Evolutionary conservation across 2,329 filamentous ascomycete species (phyloP).

Genomic region (Cadophora sp.): DNA sequence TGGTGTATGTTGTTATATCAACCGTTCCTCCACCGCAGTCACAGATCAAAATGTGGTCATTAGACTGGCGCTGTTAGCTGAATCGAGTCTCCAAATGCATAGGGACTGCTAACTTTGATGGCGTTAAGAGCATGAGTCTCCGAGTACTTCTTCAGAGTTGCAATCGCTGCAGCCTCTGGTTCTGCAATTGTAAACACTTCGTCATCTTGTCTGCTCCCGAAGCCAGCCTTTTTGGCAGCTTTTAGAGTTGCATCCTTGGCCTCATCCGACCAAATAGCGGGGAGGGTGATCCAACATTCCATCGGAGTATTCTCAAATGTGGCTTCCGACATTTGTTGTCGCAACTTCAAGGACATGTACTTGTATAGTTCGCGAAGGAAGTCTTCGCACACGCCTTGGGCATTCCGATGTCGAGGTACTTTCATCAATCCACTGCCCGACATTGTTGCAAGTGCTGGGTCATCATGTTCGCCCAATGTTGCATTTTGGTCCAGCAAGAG

Average conservation of each 20-base stretch:
- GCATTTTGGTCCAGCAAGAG: background rate
- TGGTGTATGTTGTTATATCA: conserved; percentile 38
- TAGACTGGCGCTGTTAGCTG: conserved; percentile 24
- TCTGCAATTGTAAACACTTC: conserved; percentile 38
- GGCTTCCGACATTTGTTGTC: background rate
- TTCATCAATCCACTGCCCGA: conserved; percentile 21
- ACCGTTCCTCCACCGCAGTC: conserved; percentile 40
- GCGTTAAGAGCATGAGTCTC: background rate
- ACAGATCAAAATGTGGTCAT: conserved; percentile 36
- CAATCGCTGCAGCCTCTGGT: conserved; percentile 39
- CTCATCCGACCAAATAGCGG: background rate
- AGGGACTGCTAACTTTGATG: background rate
- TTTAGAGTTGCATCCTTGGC: background rate
- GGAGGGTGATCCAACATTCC: background rate
- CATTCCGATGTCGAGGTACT: conserved; percentile 30
- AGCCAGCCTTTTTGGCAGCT: background rate
- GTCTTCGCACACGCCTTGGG: conserved; percentile 35
- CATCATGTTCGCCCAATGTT: background rate
- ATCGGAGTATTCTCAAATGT: background rate
- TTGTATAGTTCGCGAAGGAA: conserved; percentile 33
- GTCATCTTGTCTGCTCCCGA: conserved; percentile 25
- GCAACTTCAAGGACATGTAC: conserved; percentile 25
- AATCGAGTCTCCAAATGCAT: no score
- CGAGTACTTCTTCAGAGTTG: conserved; percentile 28
- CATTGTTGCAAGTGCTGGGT: background rate